phyloP scores from a whole-genome alignment of 768 basidiomycete genomes.

The Pleurotus tuoliensis region DNA sequence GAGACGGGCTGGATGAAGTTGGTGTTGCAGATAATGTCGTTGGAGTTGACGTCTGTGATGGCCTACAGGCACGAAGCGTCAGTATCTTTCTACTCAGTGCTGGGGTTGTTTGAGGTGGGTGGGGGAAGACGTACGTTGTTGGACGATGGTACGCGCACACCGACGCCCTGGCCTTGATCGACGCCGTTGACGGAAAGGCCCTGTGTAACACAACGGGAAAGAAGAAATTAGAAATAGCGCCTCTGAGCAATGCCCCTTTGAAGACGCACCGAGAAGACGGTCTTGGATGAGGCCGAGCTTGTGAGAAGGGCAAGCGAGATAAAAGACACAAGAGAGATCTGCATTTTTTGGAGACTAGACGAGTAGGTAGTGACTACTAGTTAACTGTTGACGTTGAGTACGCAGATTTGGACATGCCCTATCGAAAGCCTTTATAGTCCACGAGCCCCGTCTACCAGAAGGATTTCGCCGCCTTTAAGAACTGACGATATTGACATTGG shows the following conservation, averaged over 20 bases:
- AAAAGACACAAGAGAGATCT: background rate
- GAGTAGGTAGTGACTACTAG: background rate
- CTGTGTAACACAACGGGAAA: constrained; percentile 13
- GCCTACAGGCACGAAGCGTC: constrained; percentile 20
- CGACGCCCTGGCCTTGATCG: constrained; percentile 39
- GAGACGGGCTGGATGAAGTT: constrained; percentile 31
- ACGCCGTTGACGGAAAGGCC: constrained; percentile 44
- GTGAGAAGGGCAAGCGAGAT: constrained; percentile 8
- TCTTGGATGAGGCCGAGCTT: constrained; percentile 28
- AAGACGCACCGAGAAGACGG: constrained; percentile 39
- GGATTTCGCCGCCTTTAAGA: too few species aligned
- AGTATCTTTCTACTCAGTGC: background rate
- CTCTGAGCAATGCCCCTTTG: background rate
- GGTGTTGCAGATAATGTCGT: constrained; percentile 40
- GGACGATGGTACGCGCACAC: constrained; percentile 38
- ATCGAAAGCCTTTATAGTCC: too few species aligned
- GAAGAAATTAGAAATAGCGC: background rate
- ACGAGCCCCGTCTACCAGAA: too few species aligned
- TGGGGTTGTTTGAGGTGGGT: background rate
- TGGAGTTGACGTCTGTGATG: constrained; percentile 41
- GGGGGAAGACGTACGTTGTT: constrained; percentile 23
- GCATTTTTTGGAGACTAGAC: background rate
- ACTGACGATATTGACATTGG: too few species aligned
- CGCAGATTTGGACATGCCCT: too few species aligned
- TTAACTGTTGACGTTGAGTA: too few species aligned